phyloP scores from a whole-genome alignment of 768 basidiomycete species.

The Xanthoconium stramineum region DNA sequence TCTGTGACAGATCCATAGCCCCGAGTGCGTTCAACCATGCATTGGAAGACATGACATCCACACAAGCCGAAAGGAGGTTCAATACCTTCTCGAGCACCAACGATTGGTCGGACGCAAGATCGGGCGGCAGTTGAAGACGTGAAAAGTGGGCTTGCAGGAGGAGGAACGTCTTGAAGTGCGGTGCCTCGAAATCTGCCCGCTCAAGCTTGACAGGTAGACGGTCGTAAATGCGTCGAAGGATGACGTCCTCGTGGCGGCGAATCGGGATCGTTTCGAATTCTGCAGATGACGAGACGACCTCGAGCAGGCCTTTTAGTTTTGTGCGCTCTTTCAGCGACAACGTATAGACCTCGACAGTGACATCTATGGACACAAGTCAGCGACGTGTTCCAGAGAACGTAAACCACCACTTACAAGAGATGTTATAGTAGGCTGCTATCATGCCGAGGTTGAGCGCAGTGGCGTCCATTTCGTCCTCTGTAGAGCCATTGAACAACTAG shows the following conservation, averaged over 20 bases:
- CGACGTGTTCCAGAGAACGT: too few relatives aligned
- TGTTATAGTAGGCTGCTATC: slow-evolving; percentile 97
- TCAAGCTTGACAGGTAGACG: slow-evolving; percentile 95
- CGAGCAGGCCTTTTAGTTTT: slow-evolving; percentile 93
- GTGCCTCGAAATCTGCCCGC: slow-evolving; percentile 80
- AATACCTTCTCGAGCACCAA: slow-evolving; percentile 87
- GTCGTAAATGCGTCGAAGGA: slow-evolving; percentile 90
- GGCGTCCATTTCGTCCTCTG: slow-evolving; percentile 90
- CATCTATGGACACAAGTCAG: slow-evolving; percentile 50
- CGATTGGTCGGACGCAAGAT: slow-evolving; percentile 88
- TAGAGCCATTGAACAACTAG: neutral
- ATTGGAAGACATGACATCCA: slow-evolving; percentile 98
- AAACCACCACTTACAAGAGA: slow-evolving; percentile 61
- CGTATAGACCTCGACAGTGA: slow-evolving; percentile 96
- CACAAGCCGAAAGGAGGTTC: slow-evolving; percentile 88
- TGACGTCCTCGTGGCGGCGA: slow-evolving; percentile 83
- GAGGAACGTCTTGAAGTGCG: slow-evolving; percentile 98
- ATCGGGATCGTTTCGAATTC: slow-evolving; percentile 97
- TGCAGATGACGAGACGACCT: slow-evolving; percentile 94
- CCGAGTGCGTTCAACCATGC: slow-evolving; percentile 92
- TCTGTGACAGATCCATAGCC: slow-evolving; percentile 97
- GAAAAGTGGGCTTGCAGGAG: slow-evolving; percentile 97
- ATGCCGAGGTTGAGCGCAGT: slow-evolving; percentile 93
- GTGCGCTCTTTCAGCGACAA: slow-evolving; percentile 94
- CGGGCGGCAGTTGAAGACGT: slow-evolving; percentile 86